A percentile compares a stretch with the other conserved stretches of the same genome.
Evolutionary conservation across 2,329 filamentous ascomycete genomes (phyloP).

Genomic region (Fusarium pseudograminearum): DNA sequence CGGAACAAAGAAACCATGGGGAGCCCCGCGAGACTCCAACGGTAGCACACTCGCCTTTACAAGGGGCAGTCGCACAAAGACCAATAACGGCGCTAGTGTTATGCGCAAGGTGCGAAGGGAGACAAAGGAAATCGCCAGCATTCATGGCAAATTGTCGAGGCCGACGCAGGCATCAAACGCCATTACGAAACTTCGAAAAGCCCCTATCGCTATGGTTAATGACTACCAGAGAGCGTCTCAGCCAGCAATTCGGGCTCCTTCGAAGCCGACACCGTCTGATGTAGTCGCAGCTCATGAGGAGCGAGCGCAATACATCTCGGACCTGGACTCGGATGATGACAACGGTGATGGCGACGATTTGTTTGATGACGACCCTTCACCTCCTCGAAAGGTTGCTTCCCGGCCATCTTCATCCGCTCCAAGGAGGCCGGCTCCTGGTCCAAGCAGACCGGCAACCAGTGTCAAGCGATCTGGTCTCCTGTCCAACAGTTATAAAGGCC

Average conservation of each 20-base stretch:
- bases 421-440: conserved; percentile 32
- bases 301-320: conserved; percentile 56
- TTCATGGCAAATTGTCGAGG: conserved; percentile 60
- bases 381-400: conserved; percentile 20
- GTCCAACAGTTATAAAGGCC: conserved; percentile 46
- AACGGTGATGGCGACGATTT: conserved; percentile 22
- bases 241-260: conserved; percentile 49
- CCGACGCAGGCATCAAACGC: conserved; percentile 49
- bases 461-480: conserved; percentile 44
- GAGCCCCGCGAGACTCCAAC: conserved; percentile 46
- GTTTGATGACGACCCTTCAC: conserved; percentile 40
- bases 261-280: conserved; percentile 39
- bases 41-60: conserved; percentile 58
- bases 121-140: conserved; percentile 64
- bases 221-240: conserved; percentile 62
- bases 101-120: conserved; percentile 69
- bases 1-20: conserved; percentile 46
- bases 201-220: conserved; percentile 66
- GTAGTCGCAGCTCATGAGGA: conserved; percentile 51
- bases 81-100: conserved; percentile 63
- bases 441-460: conserved; percentile 3
- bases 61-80: conserved; percentile 64
- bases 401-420: conserved; percentile 36
- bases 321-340: conserved; percentile 52
- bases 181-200: conserved; percentile 58